Evolutionary conservation across 1,284 basidiomycete genomes (phyloP).

Genomic region (Ganoderma meredithae): DNA sequence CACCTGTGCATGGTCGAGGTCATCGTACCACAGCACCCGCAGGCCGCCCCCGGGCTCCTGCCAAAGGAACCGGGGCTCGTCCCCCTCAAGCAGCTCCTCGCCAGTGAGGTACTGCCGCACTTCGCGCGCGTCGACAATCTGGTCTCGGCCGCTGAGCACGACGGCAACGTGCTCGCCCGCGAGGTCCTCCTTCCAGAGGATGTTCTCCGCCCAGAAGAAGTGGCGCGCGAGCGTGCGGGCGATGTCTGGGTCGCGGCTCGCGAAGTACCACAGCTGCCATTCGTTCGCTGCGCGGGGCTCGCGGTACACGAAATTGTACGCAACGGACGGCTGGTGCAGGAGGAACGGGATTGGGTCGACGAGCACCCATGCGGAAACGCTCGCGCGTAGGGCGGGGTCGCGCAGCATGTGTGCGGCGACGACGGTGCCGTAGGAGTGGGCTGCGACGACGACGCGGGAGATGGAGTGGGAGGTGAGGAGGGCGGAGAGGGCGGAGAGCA

Average conservation of each 20-base stretch:
- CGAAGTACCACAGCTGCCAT: slow-evolving; percentile 75
- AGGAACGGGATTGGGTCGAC: slow-evolving; percentile 72
- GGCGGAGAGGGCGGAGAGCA: slow-evolving; percentile 45
- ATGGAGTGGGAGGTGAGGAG: slow-evolving; percentile 55
- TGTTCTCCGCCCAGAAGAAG: slow-evolving; percentile 71
- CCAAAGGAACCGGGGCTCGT: slow-evolving; percentile 43
- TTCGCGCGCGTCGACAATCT: slow-evolving; percentile 59
- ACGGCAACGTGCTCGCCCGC: slow-evolving; percentile 44
- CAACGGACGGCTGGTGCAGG: slow-evolving; percentile 65
- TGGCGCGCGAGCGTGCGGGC: slow-evolving; percentile 62
- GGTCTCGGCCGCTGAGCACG: slow-evolving; percentile 60
- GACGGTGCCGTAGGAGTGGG: slow-evolving; percentile 73
- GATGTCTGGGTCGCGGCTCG: slow-evolving; percentile 67
- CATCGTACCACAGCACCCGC: slow-evolving; percentile 60
- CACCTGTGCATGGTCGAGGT: slow-evolving; percentile 63
- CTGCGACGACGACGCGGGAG: slow-evolving; percentile 52
- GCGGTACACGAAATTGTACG: slow-evolving; percentile 72
- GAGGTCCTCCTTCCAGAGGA: slow-evolving; percentile 68
- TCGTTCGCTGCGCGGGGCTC: slow-evolving; percentile 59
- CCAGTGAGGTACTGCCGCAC: slow-evolving; percentile 62
- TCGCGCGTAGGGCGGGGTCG: slow-evolving; percentile 39
- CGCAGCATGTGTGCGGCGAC: slow-evolving; percentile 57
- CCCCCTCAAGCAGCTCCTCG: slow-evolving; percentile 46
- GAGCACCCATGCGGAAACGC: slow-evolving; percentile 54
- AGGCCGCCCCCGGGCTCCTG: slow-evolving; percentile 37